A percentile compares a stretch with the other conserved stretches of the same genome.
phyloP scores from a whole-genome alignment of 2,329 filamentous ascomycete species.

The Scleromitrula shiraiana region DNA sequence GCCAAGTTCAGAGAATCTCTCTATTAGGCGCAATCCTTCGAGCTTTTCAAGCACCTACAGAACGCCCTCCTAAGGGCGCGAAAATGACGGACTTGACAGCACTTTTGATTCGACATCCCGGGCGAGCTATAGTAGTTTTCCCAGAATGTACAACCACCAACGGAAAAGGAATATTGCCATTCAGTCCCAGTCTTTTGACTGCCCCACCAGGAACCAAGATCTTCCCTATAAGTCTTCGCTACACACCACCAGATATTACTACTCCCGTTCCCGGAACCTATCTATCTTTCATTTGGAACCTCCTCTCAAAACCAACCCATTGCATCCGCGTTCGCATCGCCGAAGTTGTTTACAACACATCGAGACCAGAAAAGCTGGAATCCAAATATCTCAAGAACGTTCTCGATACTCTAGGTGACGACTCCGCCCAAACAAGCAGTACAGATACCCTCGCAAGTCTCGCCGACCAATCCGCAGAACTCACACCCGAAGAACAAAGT shows the following conservation, averaged over 20 bases:
- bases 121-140: slow-evolving; percentile 75
- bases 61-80: slow-evolving; percentile 37
- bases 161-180: slow-evolving; percentile 77
- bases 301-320: slow-evolving; percentile 78
- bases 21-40: slow-evolving; percentile 67
- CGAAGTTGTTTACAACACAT: slow-evolving; percentile 55
- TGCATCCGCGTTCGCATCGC: slow-evolving; percentile 88
- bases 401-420: slow-evolving; percentile 22
- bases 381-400: slow-evolving; percentile 28
- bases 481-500: slow-evolving; percentile 50
- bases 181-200: slow-evolving; percentile 68
- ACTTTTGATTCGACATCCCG: slow-evolving; percentile 60
- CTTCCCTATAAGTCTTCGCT: slow-evolving; percentile 85
- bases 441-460: slow-evolving; percentile 25
- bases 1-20: slow-evolving; percentile 67
- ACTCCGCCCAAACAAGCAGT: slow-evolving; percentile 26
- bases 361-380: slow-evolving; percentile 28
- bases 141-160: slow-evolving; percentile 94
- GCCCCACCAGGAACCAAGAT: slow-evolving; percentile 63
- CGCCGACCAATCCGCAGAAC: slow-evolving; percentile 20
- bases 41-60: slow-evolving; percentile 56
- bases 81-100: slow-evolving; percentile 52
- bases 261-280: slow-evolving; percentile 77
- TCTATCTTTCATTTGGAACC: slow-evolving; percentile 70
- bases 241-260: slow-evolving; percentile 81